Base-by-base conservation (phyloP, 2,329 filamentous ascomycete species). In the Thyridium curvatum region DNA sequence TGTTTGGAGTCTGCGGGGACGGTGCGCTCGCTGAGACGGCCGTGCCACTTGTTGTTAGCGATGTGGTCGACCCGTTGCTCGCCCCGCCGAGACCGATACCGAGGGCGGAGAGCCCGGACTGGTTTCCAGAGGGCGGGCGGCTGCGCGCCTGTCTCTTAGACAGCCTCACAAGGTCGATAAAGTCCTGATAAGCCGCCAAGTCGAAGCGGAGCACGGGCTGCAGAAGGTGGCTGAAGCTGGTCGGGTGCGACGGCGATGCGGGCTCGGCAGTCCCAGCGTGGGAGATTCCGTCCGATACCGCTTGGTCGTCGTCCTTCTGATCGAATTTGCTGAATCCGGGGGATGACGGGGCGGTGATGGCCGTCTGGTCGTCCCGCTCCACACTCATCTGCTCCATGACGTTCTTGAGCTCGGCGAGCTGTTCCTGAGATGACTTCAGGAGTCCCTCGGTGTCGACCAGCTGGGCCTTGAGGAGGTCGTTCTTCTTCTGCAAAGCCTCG, bases 381-480 rank as follows among this genome's bases (percentile, higher is more conserved):
- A 77, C 71, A 17, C 73, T 77, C 79, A 96, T 86, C 51, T 84
- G 82, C 62, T 95, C 89, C 80, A 98, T 87, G 46, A 96, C 88
- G 15, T 77, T 72, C 63, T 98, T 98, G 46, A 98, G 77, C 60
- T 97, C 86, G 3, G 84, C 75, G 3, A 98, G 71, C 59, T 98
- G 93, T 59, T 97, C 90, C 56, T 95, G 90, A 52, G 97, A 88
- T 1, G 87, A 95, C 41, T 80, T 81, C 44, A 98, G 75, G 14
- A 98, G 74, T 17, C 77, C 73, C 61, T 97, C 89, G 0, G 86
- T 91, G 57, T 98, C 91, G 41, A 79, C 79, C 38, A 98, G 71
- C 60, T 97, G 90, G 18, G 83, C 74, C 53, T 80, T 86, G 37
- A 97, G 74, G 61, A 94, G 87, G 41, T 95, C 88, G 33, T 93